A percentile compares a stretch with the other conserved stretches of the same genome.
These are phyloP conservation scores for Talaromyces borbonicus DNA, from an alignment of 495 filamentous ascomycete species.

Conservation along the genomic window DNA sequence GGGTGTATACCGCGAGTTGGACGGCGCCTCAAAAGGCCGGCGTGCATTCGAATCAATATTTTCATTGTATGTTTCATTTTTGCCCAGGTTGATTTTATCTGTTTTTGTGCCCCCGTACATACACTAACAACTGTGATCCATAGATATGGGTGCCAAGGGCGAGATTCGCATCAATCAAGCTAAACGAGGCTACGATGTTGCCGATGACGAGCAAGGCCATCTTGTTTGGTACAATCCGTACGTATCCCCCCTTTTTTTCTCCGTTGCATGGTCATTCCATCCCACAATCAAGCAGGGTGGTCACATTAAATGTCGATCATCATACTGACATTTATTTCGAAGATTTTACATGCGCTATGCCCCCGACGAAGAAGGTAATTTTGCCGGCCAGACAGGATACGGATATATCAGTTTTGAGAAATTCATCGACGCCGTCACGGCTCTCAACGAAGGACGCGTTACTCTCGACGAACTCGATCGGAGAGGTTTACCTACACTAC, in stretches of 20 bases:
- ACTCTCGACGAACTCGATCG: constrained; percentile 67
- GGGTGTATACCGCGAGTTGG: constrained; percentile 93
- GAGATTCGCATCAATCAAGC: constrained; percentile 89
- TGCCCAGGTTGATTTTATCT: background rate
- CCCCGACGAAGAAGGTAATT: constrained; percentile 91
- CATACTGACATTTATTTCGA: background rate
- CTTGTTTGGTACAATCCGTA: constrained; percentile 77
- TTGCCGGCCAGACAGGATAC: constrained; percentile 82
- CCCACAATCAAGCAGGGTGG: background rate
- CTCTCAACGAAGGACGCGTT: constrained; percentile 60
- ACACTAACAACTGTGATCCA: constrained; percentile 4
- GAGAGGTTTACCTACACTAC: constrained; percentile 72
- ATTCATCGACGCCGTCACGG: constrained; percentile 79
- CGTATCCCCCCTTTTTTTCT: constrained; percentile 11
- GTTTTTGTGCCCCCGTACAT: background rate
- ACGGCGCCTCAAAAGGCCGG: constrained; percentile 86
- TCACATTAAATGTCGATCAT: background rate
- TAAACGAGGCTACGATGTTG: constrained; percentile 91
- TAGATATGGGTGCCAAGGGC: constrained; percentile 66
- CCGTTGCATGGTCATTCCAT: background rate
- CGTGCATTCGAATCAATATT: constrained; percentile 91
- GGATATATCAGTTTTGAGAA: constrained; percentile 94
- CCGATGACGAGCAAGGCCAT: constrained; percentile 60
- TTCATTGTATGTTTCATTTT: constrained; percentile 51
- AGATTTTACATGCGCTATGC: constrained; percentile 94